A percentile compares a stretch with the other conserved stretches of the same genome.
phyloP scores from a whole-genome alignment of 2,329 filamentous ascomycete species.

The Cladophialophora carrionii region DNA sequence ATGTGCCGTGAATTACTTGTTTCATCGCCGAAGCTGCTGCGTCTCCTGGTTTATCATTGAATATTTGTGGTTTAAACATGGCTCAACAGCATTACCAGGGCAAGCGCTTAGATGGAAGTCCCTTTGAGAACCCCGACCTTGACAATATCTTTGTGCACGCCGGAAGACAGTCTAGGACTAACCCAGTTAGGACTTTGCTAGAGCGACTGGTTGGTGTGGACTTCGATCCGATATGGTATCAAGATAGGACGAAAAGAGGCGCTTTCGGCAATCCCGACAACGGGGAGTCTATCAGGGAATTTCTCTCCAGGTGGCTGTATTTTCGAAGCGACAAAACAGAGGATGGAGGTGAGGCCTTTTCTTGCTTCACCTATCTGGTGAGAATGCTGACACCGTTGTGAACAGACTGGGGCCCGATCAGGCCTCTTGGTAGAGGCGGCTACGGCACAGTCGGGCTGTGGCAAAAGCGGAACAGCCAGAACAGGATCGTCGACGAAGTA shows the following conservation, averaged over 20 bases:
- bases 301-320: not conserved
- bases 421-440: conserved; percentile 28
- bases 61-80: conserved; percentile 1
- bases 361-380: not conserved
- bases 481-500: conserved; percentile 28
- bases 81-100: conserved; percentile 1
- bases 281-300: not conserved
- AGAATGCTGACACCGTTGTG: not conserved
- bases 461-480: conserved; percentile 26
- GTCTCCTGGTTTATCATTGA: not conserved
- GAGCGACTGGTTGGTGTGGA: conserved; percentile 13
- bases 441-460: conserved; percentile 32
- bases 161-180: not conserved
- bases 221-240: conserved; percentile 17
- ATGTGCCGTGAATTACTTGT: not conserved
- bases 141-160: not conserved
- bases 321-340: conserved; percentile 6
- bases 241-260: conserved; percentile 15
- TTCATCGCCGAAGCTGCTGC: not conserved
- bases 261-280: conserved; percentile 13
- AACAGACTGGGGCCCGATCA: conserved; percentile 30
- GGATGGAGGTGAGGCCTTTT: conserved; percentile 1
- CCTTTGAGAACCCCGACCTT: conserved; percentile 13
- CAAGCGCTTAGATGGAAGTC: conserved; percentile 4
- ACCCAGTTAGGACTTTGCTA: not conserved